phyloP scores from a whole-genome alignment of 202 grass and related monocot genomes.

The Carex arenaria region DNA sequence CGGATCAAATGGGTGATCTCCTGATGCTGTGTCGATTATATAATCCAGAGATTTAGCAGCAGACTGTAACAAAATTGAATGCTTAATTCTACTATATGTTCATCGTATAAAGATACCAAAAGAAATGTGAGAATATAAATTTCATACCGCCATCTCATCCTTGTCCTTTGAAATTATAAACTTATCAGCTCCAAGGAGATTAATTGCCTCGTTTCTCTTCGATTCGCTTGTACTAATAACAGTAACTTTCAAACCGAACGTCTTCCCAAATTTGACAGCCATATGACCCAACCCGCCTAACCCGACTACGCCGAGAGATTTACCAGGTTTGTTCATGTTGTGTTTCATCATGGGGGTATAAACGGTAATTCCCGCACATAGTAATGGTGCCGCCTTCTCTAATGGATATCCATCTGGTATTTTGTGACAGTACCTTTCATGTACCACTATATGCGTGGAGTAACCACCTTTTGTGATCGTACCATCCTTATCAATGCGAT shows the following conservation, averaged over 20 bases:
- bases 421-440: constrained; percentile 45
- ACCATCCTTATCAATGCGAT: constrained; percentile 34
- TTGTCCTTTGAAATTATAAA: constrained; percentile 39
- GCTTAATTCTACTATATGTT: background rate
- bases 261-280: constrained; percentile 50
- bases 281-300: constrained; percentile 44
- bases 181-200: constrained; percentile 28
- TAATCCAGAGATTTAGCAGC: constrained; percentile 30
- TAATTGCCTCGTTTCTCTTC: constrained; percentile 33
- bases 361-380: constrained; percentile 44
- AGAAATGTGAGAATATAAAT: background rate
- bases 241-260: constrained; percentile 44
- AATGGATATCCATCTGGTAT: constrained; percentile 43
- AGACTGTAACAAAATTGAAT: constrained; percentile 22
- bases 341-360: constrained; percentile 41
- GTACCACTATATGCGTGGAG: constrained; percentile 33
- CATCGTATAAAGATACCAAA: background rate
- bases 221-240: constrained; percentile 43
- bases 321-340: constrained; percentile 47
- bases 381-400: constrained; percentile 34
- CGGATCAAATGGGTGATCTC: constrained; percentile 47
- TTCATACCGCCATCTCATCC: constrained; percentile 32
- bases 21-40: constrained; percentile 42
- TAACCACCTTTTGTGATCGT: constrained; percentile 44
- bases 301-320: constrained; percentile 40